Percentiles rank a stretch among this genome's conserved stretches.
Evolutionary conservation across 2,329 filamentous ascomycete species (phyloP).

Genomic region (Pyrenophora teres): DNA sequence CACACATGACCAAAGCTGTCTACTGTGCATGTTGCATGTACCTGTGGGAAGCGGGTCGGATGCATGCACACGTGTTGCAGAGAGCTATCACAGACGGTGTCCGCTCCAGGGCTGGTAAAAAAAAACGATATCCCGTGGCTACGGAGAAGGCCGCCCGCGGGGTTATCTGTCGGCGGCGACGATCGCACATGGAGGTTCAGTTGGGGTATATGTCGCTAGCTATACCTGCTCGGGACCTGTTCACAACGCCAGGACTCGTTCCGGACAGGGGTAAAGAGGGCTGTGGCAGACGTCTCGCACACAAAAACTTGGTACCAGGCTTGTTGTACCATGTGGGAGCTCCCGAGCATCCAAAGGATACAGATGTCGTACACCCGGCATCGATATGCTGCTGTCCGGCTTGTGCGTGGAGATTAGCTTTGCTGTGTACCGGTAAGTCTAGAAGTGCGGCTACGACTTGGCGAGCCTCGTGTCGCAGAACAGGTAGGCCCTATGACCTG

Average conservation of each 20-base stretch:
- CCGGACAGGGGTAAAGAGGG: too few relatives aligned
- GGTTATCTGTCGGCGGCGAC: background rate
- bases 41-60: conserved; percentile 6
- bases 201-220: background rate
- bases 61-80: conserved; percentile 19
- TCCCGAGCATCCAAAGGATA: background rate
- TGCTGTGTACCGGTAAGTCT: background rate
- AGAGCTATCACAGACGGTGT: conserved; percentile 1
- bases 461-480: background rate
- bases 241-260: too few relatives aligned
- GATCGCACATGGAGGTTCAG: background rate
- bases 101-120: background rate
- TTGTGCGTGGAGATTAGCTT: conserved; percentile 1
- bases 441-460: conserved; percentile 4
- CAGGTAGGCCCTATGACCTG: background rate
- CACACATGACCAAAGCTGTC: conserved; percentile 5
- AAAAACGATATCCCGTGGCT: background rate
- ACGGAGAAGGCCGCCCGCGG: background rate
- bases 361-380: conserved; percentile 1
- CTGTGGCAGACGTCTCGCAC: background rate
- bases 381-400: conserved; percentile 3
- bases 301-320: background rate
- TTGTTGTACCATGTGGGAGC: conserved; percentile 1
- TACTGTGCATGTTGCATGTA: conserved; percentile 4
- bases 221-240: too few relatives aligned